phyloP scores from a whole-genome alignment of 163 green algal genomes.

The Chloromonas sp. region DNA sequence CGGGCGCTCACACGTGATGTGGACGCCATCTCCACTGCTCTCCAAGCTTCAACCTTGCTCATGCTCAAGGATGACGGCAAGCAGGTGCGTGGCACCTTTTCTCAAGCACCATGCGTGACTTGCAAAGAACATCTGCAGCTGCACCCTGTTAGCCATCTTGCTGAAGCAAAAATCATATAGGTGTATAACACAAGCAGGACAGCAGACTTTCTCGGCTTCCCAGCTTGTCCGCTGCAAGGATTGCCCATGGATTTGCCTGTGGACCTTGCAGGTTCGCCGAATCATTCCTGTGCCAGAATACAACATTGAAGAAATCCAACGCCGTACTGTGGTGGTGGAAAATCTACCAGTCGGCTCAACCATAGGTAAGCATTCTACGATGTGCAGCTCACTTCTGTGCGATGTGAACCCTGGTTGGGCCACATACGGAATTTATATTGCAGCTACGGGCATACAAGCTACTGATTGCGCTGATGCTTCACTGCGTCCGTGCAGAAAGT shows the following conservation, averaged over 20 bases:
- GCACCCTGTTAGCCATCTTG: background rate
- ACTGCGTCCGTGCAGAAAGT: constrained; percentile 21
- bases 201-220: too few relatives aligned
- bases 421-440: too few relatives aligned
- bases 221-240: too few relatives aligned
- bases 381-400: too few relatives aligned
- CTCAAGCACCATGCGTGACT: background rate
- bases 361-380: constrained; percentile 25
- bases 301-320: constrained; percentile 37
- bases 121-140: background rate
- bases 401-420: too few relatives aligned
- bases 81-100: constrained; percentile 9
- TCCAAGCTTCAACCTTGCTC: constrained; percentile 21
- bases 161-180: too few relatives aligned
- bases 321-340: constrained; percentile 44
- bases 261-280: constrained; percentile 15
- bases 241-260: too few relatives aligned
- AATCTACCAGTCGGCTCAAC: constrained; percentile 39
- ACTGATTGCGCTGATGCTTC: too few relatives aligned
- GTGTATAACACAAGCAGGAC: too few relatives aligned
- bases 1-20: constrained; percentile 40
- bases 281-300: constrained; percentile 25
- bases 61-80: constrained; percentile 19
- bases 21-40: constrained; percentile 25
- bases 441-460: too few relatives aligned